Conservation (phyloP, 257 asterid species). For the Solanum appendiculatum region DNA sequence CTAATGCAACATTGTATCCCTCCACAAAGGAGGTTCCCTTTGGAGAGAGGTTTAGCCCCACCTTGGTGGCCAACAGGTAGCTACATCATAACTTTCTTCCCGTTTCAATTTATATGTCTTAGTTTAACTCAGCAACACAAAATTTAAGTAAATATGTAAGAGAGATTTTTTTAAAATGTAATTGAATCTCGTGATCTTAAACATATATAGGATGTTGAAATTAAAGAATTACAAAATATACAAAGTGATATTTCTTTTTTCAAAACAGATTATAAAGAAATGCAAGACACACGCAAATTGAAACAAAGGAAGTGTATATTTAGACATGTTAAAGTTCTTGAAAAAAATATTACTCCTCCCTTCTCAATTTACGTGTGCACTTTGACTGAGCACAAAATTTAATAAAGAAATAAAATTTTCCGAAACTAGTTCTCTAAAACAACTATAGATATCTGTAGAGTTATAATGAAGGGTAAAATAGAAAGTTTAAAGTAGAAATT, state of each 20-base stretch:
- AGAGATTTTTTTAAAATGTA: background rate
- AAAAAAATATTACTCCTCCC: background rate
- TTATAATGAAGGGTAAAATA: background rate
- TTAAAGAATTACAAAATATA: background rate
- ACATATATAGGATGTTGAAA: background rate
- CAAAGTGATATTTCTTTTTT: background rate
- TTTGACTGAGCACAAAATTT: background rate
- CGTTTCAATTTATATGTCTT: background rate
- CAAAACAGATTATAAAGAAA: background rate
- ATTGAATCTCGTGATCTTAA: background rate
- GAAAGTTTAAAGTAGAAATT: background rate
- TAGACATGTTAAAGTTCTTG: background rate
- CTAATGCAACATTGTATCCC: conserved; percentile 56
- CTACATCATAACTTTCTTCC: background rate
- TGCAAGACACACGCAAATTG: background rate
- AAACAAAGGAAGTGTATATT: background rate
- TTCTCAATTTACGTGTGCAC: background rate
- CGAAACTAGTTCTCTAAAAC: background rate
- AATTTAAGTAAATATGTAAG: background rate
- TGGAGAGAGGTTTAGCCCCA: conserved; percentile 42
- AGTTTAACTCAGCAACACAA: background rate
- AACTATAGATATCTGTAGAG: background rate
- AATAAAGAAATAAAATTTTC: background rate
- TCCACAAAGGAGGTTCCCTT: conserved; percentile 40
- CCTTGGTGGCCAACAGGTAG: conserved; percentile 50